Base-by-base conservation (phyloP, 2,329 filamentous ascomycete species). In the Alternaria brassicicola region DNA sequence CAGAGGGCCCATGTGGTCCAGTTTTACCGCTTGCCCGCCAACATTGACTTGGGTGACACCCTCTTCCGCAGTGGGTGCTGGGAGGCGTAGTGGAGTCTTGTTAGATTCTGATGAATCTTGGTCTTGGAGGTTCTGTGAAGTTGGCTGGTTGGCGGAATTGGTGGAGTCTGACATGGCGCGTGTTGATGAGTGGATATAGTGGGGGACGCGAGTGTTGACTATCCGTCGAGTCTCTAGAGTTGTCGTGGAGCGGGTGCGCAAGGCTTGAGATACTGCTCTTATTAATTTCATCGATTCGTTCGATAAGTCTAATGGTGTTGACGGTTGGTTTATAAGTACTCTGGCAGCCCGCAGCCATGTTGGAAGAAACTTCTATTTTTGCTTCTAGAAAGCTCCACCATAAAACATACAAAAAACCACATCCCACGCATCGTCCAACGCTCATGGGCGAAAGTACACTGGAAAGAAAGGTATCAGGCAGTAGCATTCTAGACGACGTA, bases 1-100 rank as follows among this genome's bases (percentile, higher is more conserved):
- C 67, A 93, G 81, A 2, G 90, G 90, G 0, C 90, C 90, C 23
- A 93, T 79, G 60, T 86, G 83, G 70, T 91, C 88, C 8, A 93
- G 83, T 48, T 83, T 85, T 41, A 90, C 81, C 9, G 56, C 53
- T 30, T 36, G 33, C 13, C 67, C 72, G 52, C 68, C 69, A 52
- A 79, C 68, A 51, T 77, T 70, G 42, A 79, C 55, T 51, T 56
- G 51, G 15, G 58, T 62, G 15, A 61, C 55, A 45, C 38, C 23
- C 1, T 60, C 35, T n/a, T 53, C 43, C 3, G 31, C 31, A 4
- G 31, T 41, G 19, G 56, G 55, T 19, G 13, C 19, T 8, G 55
- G 55, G 8, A 56, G 56, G 6, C 39, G 49, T 28, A 59, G 60
- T 19, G 57, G 54, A 3, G 45, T 47, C 21, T 54, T 54, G 26